A percentile compares a stretch with the other conserved stretches of the same genome.
phyloP scores from a whole-genome alignment of 805 yeast genomes.

The Starmera quercuum region DNA sequence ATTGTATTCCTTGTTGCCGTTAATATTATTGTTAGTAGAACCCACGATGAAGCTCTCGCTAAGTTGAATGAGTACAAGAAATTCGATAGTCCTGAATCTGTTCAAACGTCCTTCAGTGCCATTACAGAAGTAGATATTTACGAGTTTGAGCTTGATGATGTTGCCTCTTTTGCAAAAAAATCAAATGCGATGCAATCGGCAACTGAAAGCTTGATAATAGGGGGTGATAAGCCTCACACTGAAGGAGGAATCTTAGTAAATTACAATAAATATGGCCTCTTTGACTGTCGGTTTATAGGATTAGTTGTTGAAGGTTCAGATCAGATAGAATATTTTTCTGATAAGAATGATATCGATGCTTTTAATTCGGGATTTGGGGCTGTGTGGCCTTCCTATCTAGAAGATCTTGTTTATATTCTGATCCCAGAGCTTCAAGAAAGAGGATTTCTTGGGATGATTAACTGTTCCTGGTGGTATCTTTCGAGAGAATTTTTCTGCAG shows the following conservation, averaged over 20 bases:
- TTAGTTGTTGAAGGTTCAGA: conserved; percentile 31
- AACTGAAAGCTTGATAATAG: conserved; percentile 22
- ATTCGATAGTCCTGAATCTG: conserved; percentile 27
- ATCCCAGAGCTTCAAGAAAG: conserved; percentile 28
- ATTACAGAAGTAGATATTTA: conserved; percentile 33
- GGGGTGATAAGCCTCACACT: conserved; percentile 5
- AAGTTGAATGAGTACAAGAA: conserved; percentile 22
- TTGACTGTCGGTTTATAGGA: no score
- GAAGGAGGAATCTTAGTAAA: conserved; percentile 17
- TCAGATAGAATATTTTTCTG: conserved; percentile 30
- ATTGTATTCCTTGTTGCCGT: conserved; percentile 26
- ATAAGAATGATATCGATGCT: conserved; percentile 33
- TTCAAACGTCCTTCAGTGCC: conserved; percentile 32
- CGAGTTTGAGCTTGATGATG: conserved; percentile 22
- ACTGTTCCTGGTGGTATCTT: conserved; percentile 27
- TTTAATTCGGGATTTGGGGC: conserved; percentile 34
- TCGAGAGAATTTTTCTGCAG: conserved; percentile 21
- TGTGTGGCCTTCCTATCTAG: conserved; percentile 27
- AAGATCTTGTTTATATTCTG: conserved; percentile 28
- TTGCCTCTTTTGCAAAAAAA: conserved; percentile 6
- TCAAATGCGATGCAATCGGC: conserved; percentile 21
- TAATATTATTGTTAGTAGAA: conserved; percentile 24
- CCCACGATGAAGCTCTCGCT: conserved; percentile 27
- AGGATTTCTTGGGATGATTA: conserved; percentile 30
- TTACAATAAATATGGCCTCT: conserved; percentile 7